Evolutionary conservation across 2,329 filamentous ascomycete species (phyloP), one percentile per base, ranked within the genome.

Genomic region (Verticillium zaregamsianum): DNA sequence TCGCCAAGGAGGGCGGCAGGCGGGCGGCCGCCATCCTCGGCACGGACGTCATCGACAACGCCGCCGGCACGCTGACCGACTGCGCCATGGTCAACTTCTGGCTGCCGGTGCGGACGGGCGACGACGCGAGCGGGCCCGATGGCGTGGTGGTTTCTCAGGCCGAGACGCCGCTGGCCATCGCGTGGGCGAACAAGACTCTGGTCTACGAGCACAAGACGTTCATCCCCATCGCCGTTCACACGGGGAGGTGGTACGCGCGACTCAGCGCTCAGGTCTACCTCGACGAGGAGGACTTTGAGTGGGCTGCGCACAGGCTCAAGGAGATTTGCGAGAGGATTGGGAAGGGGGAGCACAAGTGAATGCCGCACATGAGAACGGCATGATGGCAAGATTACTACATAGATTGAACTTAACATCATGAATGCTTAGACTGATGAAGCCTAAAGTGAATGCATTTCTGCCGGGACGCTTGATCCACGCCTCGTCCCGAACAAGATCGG

Each of bases 251-350:
- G 72, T 97, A 90, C 90, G 80, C 83, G 0, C 79, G 94, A 57
- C 70, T 96, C 56, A 93, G 90, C 71, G 91, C 86, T 15, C 93
- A 97, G 79, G 83, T 95, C 0, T 98, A 95, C 72, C 76, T 97
- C 20, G 91, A 92, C 31, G 72, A 88, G 66, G 80, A 81, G 15
- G 93, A 97, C 73, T 97, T 95, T 70, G 85, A 89, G 71, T 91
- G 85, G 84, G 82, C 83, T 5, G 91, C 81, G 0, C 71, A 79
- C 58, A 77, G 83, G 9, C 73, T 95, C 68, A 83, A 84, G 70
- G 74, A 78, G 49, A 54, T 85, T 14, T 77, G 75, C 61, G 70
- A 74, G 59, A 72, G 80, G 61, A 76, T 80, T 6, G 71, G 67
- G 2, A 76, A 71, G 58, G n/a, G 40, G 7, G 57, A 39, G 20